Evolutionary conservation across 2,329 filamentous ascomycete genomes (phyloP).

Genomic region (Cytospora chrysosperma): DNA sequence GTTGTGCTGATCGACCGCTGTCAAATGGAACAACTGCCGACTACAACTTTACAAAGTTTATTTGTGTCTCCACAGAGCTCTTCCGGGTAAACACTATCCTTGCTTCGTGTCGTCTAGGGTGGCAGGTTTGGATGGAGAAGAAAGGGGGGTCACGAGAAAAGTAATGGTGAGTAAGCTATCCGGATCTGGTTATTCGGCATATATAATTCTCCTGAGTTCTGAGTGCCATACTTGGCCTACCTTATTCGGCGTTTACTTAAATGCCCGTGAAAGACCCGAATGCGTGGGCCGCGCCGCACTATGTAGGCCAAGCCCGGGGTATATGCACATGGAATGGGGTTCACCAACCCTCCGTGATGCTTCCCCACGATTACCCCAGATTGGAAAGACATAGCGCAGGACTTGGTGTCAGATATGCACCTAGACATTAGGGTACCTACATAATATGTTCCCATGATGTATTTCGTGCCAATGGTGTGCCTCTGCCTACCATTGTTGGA

Average conservation of each 20-base stretch:
- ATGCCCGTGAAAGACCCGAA: no score
- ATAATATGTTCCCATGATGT: background rate
- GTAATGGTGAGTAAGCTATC: no score
- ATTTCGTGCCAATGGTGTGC: background rate
- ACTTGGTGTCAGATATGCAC: no score
- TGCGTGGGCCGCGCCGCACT: no score
- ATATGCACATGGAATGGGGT: constrained; percentile 2
- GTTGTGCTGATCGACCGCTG: background rate
- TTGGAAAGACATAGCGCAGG: no score
- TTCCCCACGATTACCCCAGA: background rate
- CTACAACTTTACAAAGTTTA: background rate
- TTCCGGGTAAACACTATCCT: constrained; percentile 3
- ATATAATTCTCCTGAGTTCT: no score
- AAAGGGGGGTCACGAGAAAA: no score
- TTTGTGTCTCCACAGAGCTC: background rate
- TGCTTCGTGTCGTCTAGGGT: background rate
- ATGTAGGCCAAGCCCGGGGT: constrained; percentile 21
- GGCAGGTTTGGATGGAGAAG: no score
- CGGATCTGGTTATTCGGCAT: no score
- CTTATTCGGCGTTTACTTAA: no score
- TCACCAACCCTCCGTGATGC: background rate
- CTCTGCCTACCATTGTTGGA: background rate
- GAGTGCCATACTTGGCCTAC: no score
- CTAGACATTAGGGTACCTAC: background rate
- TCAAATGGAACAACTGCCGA: constrained; percentile 24